These are phyloP conservation scores for Ophiostoma populinum DNA, from an alignment of 2,329 filamentous ascomycete genomes.

Conservation along the genomic window DNA sequence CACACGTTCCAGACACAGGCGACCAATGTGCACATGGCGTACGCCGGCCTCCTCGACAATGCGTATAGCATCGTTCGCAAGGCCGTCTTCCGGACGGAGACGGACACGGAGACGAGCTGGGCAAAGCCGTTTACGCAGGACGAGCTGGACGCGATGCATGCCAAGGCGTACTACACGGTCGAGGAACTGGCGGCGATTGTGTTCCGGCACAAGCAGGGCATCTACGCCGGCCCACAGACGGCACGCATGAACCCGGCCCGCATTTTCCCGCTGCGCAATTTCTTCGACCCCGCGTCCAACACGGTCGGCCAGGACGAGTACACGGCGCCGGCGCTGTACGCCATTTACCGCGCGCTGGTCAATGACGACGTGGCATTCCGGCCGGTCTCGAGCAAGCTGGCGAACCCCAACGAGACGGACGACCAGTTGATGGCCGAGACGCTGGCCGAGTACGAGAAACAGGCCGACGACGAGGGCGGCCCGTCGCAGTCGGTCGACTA, in stretches of 20 bases:
- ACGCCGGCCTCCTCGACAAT: conserved; percentile 30
- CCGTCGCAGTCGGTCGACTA: too few relatives aligned
- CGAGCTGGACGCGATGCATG: neutral
- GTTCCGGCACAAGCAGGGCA: conserved; percentile 13
- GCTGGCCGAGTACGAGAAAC: too few relatives aligned
- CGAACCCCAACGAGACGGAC: conserved; percentile 18
- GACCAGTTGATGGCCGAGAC: too few relatives aligned
- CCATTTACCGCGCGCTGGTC: conserved; percentile 48
- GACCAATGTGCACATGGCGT: conserved; percentile 27
- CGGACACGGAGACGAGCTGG: neutral
- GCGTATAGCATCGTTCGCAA: conserved; percentile 15
- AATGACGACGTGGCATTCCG: conserved; percentile 45
- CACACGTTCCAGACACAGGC: conserved; percentile 24
- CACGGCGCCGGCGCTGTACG: conserved; percentile 39
- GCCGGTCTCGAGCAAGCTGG: conserved; percentile 18
- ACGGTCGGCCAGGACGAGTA: conserved; percentile 17
- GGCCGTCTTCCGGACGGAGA: neutral
- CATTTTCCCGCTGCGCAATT: conserved; percentile 3
- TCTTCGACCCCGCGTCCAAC: conserved; percentile 14
- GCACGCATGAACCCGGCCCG: neutral
- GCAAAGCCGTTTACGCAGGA: neutral
- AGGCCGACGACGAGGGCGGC: too few relatives aligned
- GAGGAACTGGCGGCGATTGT: conserved; percentile 31
- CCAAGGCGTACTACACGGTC: conserved; percentile 23
- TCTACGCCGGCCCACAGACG: neutral